Evolutionary conservation across 2,329 filamentous ascomycete species (phyloP), one percentile per base, ranked within the genome.

Genomic region (Raffaelea deltoideospora): DNA sequence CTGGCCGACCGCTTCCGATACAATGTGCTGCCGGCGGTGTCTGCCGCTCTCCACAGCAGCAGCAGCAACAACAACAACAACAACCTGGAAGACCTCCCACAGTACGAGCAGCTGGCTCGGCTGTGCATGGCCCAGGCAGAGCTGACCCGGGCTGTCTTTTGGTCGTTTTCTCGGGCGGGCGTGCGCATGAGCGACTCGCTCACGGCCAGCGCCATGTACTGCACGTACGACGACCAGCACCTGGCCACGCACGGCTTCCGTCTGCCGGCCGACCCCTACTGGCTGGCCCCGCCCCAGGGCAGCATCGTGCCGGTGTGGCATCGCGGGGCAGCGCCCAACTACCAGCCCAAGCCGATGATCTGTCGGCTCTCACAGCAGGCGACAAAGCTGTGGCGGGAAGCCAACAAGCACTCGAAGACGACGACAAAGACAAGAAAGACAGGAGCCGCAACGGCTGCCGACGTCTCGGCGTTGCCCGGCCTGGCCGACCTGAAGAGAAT

Each of bases 301-400:
- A 50, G 47, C 17, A 44, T 51, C 13, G 37, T 50, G 8, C 48
- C 49, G 10, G 21, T 51, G 4, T 52, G 47, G 48, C 48, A 52
- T 39, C 38, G 47, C 28, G 48, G 49, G 10, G 49, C 45, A 10
- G 38, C 47, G 4, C 50, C 50, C 13, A 49, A 52, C 33, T 51
- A 52, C 30, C 48, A 52, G 31, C 50, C 50, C 10, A 50, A 50
- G 39, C 50, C 50, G 5, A 43, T 51, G 41, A 50, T 53, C 37
- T 47, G 44, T 33, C 43, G 40, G n/a, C 49, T 49, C 34, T 38
- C 35, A 13, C 43, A 49, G 37, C 46, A 26, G 8, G 8, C 23
- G 23, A 26, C n/a, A n/a, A n/a, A n/a, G n/a, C n/a, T n/a, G n/a
- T n/a, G n/a, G n/a, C n/a, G n/a, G n/a, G n/a, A n/a, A n/a, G n/a